Percentiles rank a stretch among this genome's conserved stretches.
Conservation (phyloP, 2,329 filamentous ascomycete genomes). For the Colletotrichum falcatum region DNA sequence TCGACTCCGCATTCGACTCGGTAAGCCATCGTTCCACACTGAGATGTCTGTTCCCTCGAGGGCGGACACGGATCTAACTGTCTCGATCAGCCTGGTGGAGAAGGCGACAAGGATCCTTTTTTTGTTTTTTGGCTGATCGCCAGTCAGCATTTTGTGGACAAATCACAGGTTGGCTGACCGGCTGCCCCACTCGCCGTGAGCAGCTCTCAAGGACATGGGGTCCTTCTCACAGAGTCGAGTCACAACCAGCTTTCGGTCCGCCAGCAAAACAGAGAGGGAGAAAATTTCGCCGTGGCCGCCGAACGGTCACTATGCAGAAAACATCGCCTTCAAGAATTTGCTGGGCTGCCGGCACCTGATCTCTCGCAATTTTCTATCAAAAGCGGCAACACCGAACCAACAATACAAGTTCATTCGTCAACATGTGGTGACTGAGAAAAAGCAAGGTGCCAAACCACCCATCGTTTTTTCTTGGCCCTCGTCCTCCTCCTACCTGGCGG, state of each 20-base stretch:
- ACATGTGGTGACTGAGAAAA: constrained; percentile 7
- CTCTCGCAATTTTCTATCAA: background rate
- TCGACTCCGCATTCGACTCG: background rate
- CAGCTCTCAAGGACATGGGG: constrained; percentile 18
- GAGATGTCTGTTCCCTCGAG: background rate
- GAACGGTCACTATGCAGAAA: background rate
- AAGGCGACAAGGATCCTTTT: constrained; percentile 19
- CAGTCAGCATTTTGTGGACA: constrained; percentile 12
- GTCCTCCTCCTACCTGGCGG: background rate
- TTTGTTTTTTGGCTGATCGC: constrained; percentile 31
- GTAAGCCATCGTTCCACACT: background rate
- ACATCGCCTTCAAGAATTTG: background rate
- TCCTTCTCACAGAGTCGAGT: too few relatives aligned
- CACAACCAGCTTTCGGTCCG: background rate
- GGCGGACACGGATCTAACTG: background rate
- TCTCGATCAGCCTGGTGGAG: background rate
- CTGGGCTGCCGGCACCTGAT: background rate
- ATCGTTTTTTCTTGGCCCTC: background rate
- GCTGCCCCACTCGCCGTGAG: constrained; percentile 18
- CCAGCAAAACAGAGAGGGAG: background rate
- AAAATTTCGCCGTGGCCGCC: background rate
- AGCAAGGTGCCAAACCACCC: constrained; percentile 14
- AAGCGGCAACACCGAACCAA: constrained; percentile 18
- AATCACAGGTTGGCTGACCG: constrained; percentile 7
- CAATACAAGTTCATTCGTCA: constrained; percentile 1